Evolutionary conservation across 2,329 filamentous ascomycete species (phyloP), one percentile per base, ranked within the genome.

Genomic region (Pseudopyrenochaeta lycopersici): DNA sequence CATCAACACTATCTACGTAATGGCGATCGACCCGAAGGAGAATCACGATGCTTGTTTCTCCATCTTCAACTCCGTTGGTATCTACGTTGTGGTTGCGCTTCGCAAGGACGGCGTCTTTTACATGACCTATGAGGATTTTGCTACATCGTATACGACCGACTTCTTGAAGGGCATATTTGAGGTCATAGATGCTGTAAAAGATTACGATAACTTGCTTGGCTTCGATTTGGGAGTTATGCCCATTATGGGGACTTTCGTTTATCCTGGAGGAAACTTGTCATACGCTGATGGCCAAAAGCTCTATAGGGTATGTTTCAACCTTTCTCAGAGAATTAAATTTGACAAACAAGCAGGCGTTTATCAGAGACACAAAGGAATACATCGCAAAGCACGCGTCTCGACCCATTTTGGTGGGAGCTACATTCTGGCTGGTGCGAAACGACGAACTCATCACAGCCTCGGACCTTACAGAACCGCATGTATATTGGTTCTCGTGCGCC

Each of bases 21-120:
- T 47, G 29, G 29, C 29, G 2, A 36, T 60, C 7, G 49, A 60
- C 18, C 42, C 54, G 3, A 46, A 39, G 5, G 23, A 15, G 14
- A 54, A 58, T 15, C 59, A 62, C 31, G 56, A 58, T 20, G 52
- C 53, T 12, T 60, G 56, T 35, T 58, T 60, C 21, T 60, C 56
- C 20, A 58, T 60, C 6, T 60, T 60, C 49, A 58, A 60, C 20
- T 43, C 46, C 1, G 51, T 58, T 10, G 54, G 56, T 6, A 63
- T 60, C 2, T 58, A 60, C 38, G 35, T 63, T 11, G 27, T 50
- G 15, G 30, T 63, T 4, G 27, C 49, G 15, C 32, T 56, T 17
- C 41, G 56, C n/a, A 21, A 9, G 39, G 41, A 54, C 30, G 49
- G 49, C 20, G 32, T 43, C 29, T 41, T 52, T 47, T 15, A 40